phyloP scores from a whole-genome alignment of 257 asterid species.

The Petunia axillaris region DNA sequence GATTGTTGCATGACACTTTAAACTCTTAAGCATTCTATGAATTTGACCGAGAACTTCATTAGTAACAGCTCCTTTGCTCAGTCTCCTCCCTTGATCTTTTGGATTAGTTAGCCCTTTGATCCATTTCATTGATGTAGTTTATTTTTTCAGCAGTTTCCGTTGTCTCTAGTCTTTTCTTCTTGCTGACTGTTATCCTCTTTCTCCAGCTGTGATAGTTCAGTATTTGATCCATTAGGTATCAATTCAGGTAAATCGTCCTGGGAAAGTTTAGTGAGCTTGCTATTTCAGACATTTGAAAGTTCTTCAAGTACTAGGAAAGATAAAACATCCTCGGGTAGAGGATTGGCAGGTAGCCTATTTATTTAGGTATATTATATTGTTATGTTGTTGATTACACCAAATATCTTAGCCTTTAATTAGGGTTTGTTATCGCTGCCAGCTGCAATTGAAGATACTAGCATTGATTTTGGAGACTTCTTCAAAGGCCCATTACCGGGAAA shows the following conservation, averaged over 20 bases:
- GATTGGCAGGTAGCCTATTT: conserved; percentile 75
- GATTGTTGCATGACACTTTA: too few relatives aligned
- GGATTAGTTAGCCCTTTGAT: background rate
- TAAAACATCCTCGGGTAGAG: conserved; percentile 69
- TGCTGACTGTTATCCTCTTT: conserved; percentile 27
- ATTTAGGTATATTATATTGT: conserved; percentile 17
- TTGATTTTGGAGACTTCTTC: conserved; percentile 95
- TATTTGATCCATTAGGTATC: conserved; percentile 80
- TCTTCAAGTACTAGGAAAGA: conserved; percentile 75
- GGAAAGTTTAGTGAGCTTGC: conserved; percentile 46
- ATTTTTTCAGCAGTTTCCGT: background rate
- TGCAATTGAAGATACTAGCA: conserved; percentile 96
- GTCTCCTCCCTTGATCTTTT: conserved; percentile 4
- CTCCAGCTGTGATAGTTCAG: conserved; percentile 55
- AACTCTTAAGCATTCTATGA: too few relatives aligned
- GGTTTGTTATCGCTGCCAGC: conserved; percentile 72
- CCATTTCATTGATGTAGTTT: background rate
- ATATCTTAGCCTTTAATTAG: conserved; percentile 59
- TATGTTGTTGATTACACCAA: conserved; percentile 36
- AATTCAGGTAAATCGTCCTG: conserved; percentile 58
- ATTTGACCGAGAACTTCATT: too few relatives aligned
- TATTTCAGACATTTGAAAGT: conserved; percentile 62
- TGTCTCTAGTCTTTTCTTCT: background rate
- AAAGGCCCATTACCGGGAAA: conserved; percentile 97
- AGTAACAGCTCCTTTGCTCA: too few relatives aligned